phyloP scores from a whole-genome alignment of 2,329 filamentous ascomycete species.

The Ceratocystis diversiconidia region DNA sequence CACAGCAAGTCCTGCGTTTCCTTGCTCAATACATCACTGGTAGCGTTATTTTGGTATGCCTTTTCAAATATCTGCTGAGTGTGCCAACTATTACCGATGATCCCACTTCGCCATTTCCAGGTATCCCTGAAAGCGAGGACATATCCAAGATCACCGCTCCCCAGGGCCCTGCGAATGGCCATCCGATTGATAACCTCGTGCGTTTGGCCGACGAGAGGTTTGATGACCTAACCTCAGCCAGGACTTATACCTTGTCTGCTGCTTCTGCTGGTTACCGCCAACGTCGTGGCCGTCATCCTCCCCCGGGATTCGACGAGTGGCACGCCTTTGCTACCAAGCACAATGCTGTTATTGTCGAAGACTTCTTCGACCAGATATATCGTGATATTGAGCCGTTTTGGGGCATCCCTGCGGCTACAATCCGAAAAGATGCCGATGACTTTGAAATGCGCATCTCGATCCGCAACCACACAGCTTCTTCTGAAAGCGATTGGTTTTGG shows the following conservation, averaged over 20 bases:
- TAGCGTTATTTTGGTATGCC: not conserved
- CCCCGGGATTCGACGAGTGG: conserved; percentile 50
- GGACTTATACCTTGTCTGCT: conserved; percentile 35
- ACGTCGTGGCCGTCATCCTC: conserved; percentile 44
- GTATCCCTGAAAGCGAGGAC: conserved; percentile 9
- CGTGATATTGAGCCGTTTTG: conserved; percentile 46
- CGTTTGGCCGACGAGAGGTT: conserved; percentile 32
- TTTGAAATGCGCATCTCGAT: conserved; percentile 48
- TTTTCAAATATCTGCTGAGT: conserved; percentile 14
- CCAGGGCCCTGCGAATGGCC: conserved; percentile 23
- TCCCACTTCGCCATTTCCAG: not conserved
- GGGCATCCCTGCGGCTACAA: conserved; percentile 34
- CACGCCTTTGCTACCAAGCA: conserved; percentile 37
- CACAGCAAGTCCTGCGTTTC: conserved; percentile 13
- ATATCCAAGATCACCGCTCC: conserved; percentile 19
- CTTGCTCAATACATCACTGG: conserved; percentile 5
- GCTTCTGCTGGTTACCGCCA: conserved; percentile 42
- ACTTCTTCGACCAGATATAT: conserved; percentile 51
- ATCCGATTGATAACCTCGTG: conserved; percentile 39
- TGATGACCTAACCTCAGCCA: conserved; percentile 29
- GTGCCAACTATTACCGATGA: conserved; percentile 9
- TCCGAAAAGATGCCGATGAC: conserved; percentile 38
- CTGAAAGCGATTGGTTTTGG: conserved; percentile 43
- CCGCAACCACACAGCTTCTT: conserved; percentile 37
- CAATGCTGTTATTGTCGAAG: conserved; percentile 44